Evolutionary conservation across 495 filamentous ascomycete genomes (phyloP), one percentile per base, ranked within the genome.

Genomic region (Cetradonia linearis): DNA sequence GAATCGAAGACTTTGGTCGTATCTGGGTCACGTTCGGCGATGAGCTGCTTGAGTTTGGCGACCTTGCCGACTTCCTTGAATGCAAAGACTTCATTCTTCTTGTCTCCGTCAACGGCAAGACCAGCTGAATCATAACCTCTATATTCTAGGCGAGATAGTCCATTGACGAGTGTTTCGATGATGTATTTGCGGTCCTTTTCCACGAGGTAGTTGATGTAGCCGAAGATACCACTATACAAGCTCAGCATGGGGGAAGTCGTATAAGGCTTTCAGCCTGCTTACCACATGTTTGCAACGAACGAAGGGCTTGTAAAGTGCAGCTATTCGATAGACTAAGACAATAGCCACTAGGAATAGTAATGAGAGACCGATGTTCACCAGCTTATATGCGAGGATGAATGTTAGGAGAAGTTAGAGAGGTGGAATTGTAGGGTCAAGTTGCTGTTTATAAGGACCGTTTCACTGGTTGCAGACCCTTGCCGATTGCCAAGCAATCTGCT

Each of bases 21-120:
- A 75, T 97, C 88, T 70, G 88, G 83, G 66, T 91, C 81, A 68
- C 78, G 78, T 70, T 89, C 84, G 28, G 85, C 87, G 67, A 96
- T 91, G 74, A 97, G 88, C 73, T 89, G 77, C 82, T 88, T 94
- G 70, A 98, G 78, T 76, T 95, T 95, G 66, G 86, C 91, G 56
- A 98, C 93, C 82, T 98, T 98, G 76, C 93, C 93, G 38, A 98
- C 93, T 75, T 97, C 94, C 79, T 98, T 98, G 82, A 89, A 97
- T 30, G 94, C 91, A 67, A 88, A 83, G 63, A 98, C 91, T 77
- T 96, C 89, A 63, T 95, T 91, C 79, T 95, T 95, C 81, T 95
- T 96, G 83, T 97, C 87, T 62, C 94, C 93, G 74, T 98, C 94
- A 61, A 98, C 80, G 65, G 91, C 93, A 62, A 98, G 78, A 73